Base-by-base conservation (phyloP, 2,329 filamentous ascomycete species). In the Cladobotryum protrusum region DNA sequence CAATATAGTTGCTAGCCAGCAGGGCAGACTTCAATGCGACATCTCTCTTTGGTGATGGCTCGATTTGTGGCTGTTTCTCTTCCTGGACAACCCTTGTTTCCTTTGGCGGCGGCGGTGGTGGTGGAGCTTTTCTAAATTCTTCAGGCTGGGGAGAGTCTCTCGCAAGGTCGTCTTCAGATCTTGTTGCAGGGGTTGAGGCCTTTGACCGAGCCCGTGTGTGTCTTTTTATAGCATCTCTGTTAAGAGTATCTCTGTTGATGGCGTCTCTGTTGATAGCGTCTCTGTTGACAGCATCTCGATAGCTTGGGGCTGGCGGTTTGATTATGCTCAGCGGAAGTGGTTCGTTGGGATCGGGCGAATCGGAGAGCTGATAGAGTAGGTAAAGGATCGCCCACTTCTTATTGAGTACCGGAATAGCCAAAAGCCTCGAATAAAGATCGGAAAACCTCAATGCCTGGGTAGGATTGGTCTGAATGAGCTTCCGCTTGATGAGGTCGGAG, bases 341-440 rank as follows among this genome's bases (percentile, higher is more conserved):
- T 48, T 79, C 75, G 58, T 68, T 72, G 2, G 78, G 77, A 52
- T 81, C 74, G 33, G 78, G 76, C 3, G 79, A 82, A 62, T 91
- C 87, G 54, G 88, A 83, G 43, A 96, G 79, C 60, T 89, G 84
- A 65, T 93, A 87, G 39, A 99, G 79, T 39, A 99, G 82, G 65
- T 95, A 95, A 17, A 99, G 76, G 57, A 99, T 96, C 3, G 87
- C 89, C 90, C 91, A 97, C 78, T 99, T 99, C 68, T 96, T 87
- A 61, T 88, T 87, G 41, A 99, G 77, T 5, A 97, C 91, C 0
- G 91, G 91, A 57, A 96, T 83, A n/a, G 89, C 87, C 20, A 96
- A 76, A 15, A 99, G 79, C 50, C 89, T 81, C 33, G 89, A 89
- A 69, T 96, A 96, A 24, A 99, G 79, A 63, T 96, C 95, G 19